Conservation (phyloP, 306 rosid genomes). For the Gillenia trifoliata region DNA sequence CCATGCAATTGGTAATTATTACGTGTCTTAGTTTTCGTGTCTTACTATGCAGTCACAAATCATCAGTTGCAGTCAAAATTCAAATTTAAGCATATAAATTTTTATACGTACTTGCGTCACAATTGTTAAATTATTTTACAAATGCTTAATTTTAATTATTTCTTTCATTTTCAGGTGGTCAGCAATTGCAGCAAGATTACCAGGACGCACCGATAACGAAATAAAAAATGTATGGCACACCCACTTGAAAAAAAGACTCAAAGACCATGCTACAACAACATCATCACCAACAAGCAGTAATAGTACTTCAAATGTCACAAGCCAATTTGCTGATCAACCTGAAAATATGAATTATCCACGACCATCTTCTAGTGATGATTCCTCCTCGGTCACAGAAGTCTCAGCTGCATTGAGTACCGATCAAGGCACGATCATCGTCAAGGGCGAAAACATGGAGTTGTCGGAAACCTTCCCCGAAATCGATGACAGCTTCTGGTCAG, state of each 20-base stretch:
- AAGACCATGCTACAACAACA: not conserved
- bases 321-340: constrained; percentile 32
- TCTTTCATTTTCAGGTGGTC: constrained; percentile 67
- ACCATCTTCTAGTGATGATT: constrained; percentile 42
- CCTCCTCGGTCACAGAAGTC: constrained; percentile 36
- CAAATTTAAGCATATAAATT: not conserved
- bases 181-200: constrained; percentile 81
- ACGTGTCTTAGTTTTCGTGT: not conserved
- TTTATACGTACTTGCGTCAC: not conserved
- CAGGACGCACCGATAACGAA: constrained; percentile 93
- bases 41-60: not conserved
- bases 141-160: not conserved
- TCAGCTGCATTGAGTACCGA: not conserved
- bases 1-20: constrained; percentile 3
- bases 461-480: constrained; percentile 38
- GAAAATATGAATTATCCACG: constrained; percentile 19
- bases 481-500: constrained; percentile 67
- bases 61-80: not conserved
- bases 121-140: not conserved
- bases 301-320: constrained; percentile 28
- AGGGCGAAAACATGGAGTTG: constrained; percentile 39
- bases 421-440: not conserved
- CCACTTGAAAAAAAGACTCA: constrained; percentile 73
- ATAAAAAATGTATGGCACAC: constrained; percentile 98
- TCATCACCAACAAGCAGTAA: not conserved